These are phyloP conservation scores for Dactylellina parvicollis DNA, from an alignment of 2,329 filamentous ascomycete genomes.

Conservation along the genomic window DNA sequence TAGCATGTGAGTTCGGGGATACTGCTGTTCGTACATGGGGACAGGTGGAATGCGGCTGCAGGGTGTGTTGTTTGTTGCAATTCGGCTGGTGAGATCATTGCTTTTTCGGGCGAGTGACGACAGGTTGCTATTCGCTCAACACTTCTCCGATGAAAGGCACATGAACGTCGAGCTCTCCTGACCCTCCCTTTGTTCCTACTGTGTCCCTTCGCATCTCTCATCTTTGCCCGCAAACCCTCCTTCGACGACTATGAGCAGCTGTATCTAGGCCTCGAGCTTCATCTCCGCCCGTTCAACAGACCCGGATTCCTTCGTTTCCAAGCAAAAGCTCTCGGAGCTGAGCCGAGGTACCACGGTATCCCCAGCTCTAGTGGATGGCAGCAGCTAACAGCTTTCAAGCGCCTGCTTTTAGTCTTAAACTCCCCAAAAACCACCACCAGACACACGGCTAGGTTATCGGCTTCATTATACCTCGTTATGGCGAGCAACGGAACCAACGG, in stretches of 20 bases:
- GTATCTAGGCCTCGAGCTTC: slow-evolving; percentile 3
- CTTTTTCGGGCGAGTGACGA: slow-evolving; percentile 33
- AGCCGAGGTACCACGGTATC: slow-evolving; percentile 32
- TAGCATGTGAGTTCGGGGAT: too few relatives aligned
- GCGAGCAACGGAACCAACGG: slow-evolving; percentile 84
- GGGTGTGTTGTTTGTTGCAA: slow-evolving; percentile 42
- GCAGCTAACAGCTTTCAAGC: slow-evolving; percentile 25
- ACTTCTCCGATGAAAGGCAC: slow-evolving; percentile 33
- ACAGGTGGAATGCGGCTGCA: background rate
- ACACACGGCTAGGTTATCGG: background rate
- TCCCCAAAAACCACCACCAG: background rate
- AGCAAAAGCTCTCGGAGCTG: slow-evolving; percentile 21
- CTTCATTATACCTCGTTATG: slow-evolving; percentile 13
- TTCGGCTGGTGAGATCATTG: slow-evolving; percentile 3
- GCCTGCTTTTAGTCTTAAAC: background rate
- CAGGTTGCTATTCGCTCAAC: slow-evolving; percentile 43
- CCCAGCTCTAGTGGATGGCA: slow-evolving; percentile 9
- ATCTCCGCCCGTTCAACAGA: background rate
- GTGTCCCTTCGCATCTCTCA: background rate
- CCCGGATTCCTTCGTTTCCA: background rate
- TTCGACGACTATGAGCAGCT: slow-evolving; percentile 3
- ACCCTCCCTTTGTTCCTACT: slow-evolving; percentile 31
- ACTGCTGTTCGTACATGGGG: background rate
- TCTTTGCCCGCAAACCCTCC: background rate
- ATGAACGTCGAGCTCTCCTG: slow-evolving; percentile 43